These are phyloP conservation scores for Metarhizium guizhouense DNA, from an alignment of 2,329 filamentous ascomycete species.

Conservation along the genomic window DNA sequence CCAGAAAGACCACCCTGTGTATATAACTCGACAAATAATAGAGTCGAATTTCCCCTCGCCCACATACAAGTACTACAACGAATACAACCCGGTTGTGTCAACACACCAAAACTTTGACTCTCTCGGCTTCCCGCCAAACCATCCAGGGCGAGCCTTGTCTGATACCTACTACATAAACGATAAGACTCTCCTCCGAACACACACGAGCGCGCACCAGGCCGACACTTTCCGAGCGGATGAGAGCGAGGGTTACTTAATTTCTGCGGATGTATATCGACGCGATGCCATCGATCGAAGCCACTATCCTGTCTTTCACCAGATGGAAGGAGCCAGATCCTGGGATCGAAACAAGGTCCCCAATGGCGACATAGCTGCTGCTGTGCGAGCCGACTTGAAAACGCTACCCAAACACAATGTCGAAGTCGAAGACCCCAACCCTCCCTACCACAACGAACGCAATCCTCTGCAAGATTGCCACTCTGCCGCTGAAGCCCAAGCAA, in stretches of 20 bases:
- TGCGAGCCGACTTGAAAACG: conserved; percentile 60
- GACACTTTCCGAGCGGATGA: conserved; percentile 66
- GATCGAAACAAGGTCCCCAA: conserved; percentile 53
- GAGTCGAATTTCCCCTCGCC: conserved; percentile 75
- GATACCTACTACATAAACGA: conserved; percentile 96
- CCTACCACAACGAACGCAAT: conserved; percentile 69
- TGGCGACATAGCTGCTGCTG: conserved; percentile 52
- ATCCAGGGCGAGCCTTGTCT: conserved; percentile 76
- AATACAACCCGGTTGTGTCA: conserved; percentile 74
- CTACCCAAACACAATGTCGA: conserved; percentile 66
- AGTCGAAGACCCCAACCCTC: conserved; percentile 77
- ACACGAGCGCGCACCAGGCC: conserved; percentile 89
- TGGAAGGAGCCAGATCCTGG: conserved; percentile 93
- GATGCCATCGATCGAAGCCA: conserved; percentile 93
- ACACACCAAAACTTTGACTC: conserved; percentile 91
- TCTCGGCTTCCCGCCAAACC: conserved; percentile 80
- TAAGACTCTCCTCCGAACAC: conserved; percentile 76
- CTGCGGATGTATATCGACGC: conserved; percentile 88
- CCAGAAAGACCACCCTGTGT: conserved; percentile 81
- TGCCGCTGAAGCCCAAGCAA: conserved; percentile 68
- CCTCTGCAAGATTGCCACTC: conserved; percentile 68
- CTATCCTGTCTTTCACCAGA: conserved; percentile 97
- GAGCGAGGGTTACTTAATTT: conserved; percentile 77
- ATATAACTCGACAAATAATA: conserved; percentile 85
- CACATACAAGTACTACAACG: conserved; percentile 67